Evolutionary conservation across 805 yeast species (phyloP).

Genomic region (Teunomyces lycoperdinae): DNA sequence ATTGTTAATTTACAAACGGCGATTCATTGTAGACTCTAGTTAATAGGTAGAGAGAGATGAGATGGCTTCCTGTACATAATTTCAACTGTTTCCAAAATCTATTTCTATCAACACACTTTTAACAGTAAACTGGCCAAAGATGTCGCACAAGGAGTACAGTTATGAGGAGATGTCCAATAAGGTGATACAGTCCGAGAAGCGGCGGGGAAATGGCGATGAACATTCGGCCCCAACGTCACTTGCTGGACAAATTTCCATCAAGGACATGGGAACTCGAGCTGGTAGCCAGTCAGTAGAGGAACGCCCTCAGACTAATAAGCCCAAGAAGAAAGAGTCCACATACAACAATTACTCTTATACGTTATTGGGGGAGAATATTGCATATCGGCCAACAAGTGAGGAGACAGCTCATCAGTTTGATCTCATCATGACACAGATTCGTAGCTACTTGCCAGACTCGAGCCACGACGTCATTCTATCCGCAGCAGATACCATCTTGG

Average conservation of each 20-base stretch:
- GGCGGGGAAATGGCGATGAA: constrained; percentile 40
- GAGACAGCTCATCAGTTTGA: constrained; percentile 53
- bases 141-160: constrained; percentile 38
- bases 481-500: constrained; percentile 65
- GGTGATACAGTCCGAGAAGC: constrained; percentile 49
- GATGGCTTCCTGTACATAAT: background rate
- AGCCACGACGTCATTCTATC: constrained; percentile 70
- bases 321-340: constrained; percentile 6
- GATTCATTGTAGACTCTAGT: background rate
- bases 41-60: background rate
- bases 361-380: constrained; percentile 42
- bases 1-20: background rate
- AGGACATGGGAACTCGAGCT: constrained; percentile 65
- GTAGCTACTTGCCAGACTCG: constrained; percentile 63
- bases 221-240: constrained; percentile 68
- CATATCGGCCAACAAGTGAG: constrained; percentile 62
- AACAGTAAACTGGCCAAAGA: background rate
- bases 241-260: constrained; percentile 61
- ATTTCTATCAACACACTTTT: background rate
- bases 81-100: background rate
- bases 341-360: constrained; percentile 11
- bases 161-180: constrained; percentile 77
- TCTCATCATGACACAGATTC: constrained; percentile 57
- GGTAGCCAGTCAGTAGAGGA: constrained; percentile 11
- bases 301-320: constrained; percentile 7